Evolutionary conservation across 768 basidiomycete genomes (phyloP).

Genomic region (Termitomyces sp.): DNA sequence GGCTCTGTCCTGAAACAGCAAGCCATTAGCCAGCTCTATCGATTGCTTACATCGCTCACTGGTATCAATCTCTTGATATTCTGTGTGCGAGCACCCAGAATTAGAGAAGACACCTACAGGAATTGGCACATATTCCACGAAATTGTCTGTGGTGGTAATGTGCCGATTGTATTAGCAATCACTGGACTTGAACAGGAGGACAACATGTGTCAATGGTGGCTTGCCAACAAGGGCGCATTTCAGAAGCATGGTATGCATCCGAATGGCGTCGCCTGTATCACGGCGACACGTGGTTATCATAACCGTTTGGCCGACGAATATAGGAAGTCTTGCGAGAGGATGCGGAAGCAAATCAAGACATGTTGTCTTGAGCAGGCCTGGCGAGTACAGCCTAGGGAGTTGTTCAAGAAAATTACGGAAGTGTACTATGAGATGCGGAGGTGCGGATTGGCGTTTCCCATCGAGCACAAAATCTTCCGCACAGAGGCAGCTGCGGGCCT

Average conservation of each 20-base stretch:
- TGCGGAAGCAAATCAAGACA: constrained; percentile 12
- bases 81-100: neutral
- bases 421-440: neutral
- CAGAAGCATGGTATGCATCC: neutral
- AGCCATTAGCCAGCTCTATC: constrained; percentile 19
- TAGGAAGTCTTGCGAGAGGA: constrained; percentile 19
- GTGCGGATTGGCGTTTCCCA: neutral
- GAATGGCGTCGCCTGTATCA: neutral
- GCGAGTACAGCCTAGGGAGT: constrained; percentile 6
- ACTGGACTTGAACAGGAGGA: constrained; percentile 30
- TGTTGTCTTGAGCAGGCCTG: constrained; percentile 8
- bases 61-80: constrained; percentile 15
- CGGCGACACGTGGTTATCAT: neutral
- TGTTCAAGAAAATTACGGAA: neutral
- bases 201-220: constrained; percentile 31
- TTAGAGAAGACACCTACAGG: neutral
- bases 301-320: constrained; percentile 20
- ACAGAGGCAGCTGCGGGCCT: neutral
- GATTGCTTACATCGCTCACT: constrained; percentile 22
- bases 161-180: constrained; percentile 32
- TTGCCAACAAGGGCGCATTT: constrained; percentile 21
- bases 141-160: constrained; percentile 28
- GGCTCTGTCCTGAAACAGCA: constrained; percentile 14
- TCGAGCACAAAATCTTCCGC: neutral
- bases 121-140: constrained; percentile 34